phyloP scores from a whole-genome alignment of 805 yeast species.

The Yamadazyma takamatsuzukensis region DNA sequence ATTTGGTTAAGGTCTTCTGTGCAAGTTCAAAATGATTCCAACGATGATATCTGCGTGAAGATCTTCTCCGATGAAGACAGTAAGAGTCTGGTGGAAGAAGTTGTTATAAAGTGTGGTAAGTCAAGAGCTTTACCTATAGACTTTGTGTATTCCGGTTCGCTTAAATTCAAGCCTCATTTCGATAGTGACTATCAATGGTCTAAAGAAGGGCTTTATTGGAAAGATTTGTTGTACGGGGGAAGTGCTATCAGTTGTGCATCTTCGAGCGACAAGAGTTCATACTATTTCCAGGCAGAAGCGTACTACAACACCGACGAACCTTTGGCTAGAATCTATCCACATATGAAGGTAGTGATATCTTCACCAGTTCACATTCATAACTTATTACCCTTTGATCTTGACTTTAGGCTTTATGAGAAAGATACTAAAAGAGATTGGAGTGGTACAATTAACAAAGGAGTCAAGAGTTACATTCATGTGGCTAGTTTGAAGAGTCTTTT shows the following conservation, averaged over 20 bases:
- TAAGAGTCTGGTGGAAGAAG: constrained; percentile 7
- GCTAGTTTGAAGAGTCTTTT: constrained; percentile 71
- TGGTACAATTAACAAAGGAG: constrained; percentile 60
- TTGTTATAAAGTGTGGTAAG: constrained; percentile 49
- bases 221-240: constrained; percentile 46
- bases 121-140: constrained; percentile 72
- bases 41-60: constrained; percentile 41
- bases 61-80: constrained; percentile 39
- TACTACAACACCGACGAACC: constrained; percentile 64
- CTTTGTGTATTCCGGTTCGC: constrained; percentile 52
- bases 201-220: constrained; percentile 61
- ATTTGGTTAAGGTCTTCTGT: constrained; percentile 78
- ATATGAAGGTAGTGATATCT: constrained; percentile 68
- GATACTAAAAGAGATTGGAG: constrained; percentile 65
- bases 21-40: constrained; percentile 56
- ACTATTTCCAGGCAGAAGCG: constrained; percentile 73
- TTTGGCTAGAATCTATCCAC: constrained; percentile 74
- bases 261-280: constrained; percentile 40
- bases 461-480: constrained; percentile 70
- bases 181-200: constrained; percentile 66
- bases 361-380: constrained; percentile 88
- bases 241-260: constrained; percentile 60
- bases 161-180: constrained; percentile 62
- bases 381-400: constrained; percentile 75
- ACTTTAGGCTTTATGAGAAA: constrained; percentile 74